Conservation (phyloP, 2,329 filamentous ascomycete species). For the Phialocephala sp. region DNA sequence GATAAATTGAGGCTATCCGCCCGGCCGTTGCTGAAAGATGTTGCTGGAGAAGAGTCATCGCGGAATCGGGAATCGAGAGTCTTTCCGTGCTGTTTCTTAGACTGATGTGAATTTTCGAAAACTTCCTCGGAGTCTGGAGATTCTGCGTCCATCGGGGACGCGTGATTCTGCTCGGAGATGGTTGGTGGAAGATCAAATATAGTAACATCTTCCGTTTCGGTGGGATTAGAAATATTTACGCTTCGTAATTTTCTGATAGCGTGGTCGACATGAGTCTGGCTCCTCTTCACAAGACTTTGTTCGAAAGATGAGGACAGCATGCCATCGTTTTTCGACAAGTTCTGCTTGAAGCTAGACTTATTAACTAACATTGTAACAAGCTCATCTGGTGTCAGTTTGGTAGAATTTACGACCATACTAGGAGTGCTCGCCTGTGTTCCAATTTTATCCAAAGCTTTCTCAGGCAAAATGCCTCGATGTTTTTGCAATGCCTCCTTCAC, state of each 20-base stretch:
- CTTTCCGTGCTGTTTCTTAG: background rate
- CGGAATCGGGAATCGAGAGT: background rate
- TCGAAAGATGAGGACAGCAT: background rate
- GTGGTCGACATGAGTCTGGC: background rate
- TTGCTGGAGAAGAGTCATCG: conserved; percentile 7
- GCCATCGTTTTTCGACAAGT: background rate
- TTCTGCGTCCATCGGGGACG: background rate
- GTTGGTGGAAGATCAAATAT: background rate
- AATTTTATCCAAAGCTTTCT: background rate
- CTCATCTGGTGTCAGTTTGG: background rate
- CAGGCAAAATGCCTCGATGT: background rate
- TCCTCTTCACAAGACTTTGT: background rate
- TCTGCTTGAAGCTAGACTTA: background rate
- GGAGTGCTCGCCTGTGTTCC: background rate
- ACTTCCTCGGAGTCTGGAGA: conserved; percentile 3
- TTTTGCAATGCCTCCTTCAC: background rate
- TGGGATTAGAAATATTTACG: background rate
- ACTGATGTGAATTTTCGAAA: conserved; percentile 6
- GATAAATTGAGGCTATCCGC: background rate
- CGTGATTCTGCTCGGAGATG: background rate
- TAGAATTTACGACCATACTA: background rate
- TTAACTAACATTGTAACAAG: background rate
- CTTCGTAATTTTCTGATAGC: background rate
- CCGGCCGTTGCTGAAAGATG: conserved; percentile 24
- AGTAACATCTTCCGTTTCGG: background rate